A percentile compares a stretch with the other conserved stretches of the same genome.
Conservation (phyloP, 2,329 filamentous ascomycete genomes). For the Pseudocercospora eumusae region DNA sequence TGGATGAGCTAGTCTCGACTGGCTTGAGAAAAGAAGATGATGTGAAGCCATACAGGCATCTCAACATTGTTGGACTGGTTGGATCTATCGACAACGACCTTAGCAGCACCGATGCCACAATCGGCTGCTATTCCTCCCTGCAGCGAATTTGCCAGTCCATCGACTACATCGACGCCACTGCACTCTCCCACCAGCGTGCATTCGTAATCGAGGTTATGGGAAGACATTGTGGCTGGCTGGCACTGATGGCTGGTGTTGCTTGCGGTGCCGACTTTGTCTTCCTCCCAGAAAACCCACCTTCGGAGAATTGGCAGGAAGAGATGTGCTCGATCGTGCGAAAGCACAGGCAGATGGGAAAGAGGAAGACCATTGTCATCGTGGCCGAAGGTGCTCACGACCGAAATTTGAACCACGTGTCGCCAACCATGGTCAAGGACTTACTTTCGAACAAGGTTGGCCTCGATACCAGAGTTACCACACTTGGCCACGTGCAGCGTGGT, state of each 20-base stretch:
- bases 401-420: conserved; percentile 78
- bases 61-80: conserved; percentile 95
- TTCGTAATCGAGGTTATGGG: conserved; percentile 99
- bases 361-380: conserved; percentile 97
- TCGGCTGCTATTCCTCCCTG: conserved; percentile 93
- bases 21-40: conserved; percentile 71
- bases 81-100: conserved; percentile 99
- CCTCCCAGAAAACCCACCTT: conserved; percentile 89
- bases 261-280: conserved; percentile 97
- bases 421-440: conserved; percentile 80
- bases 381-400: conserved; percentile 91
- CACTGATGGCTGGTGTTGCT: conserved; percentile 91
- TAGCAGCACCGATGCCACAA: conserved; percentile 94
- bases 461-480: conserved; percentile 90
- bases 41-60: conserved; percentile 72
- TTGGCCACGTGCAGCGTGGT: conserved; percentile 96
- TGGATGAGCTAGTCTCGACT: conserved; percentile 78
- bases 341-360: conserved; percentile 86
- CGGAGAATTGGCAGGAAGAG: conserved; percentile 82
- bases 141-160: conserved; percentile 92
- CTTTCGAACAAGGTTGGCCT: conserved; percentile 78
- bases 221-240: conserved; percentile 94
- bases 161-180: conserved; percentile 95
- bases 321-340: conserved; percentile 77
- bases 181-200: conserved; percentile 88